Evolutionary conservation across 108 stramenopile genomes (phyloP), one percentile per base, ranked within the genome.

Genomic region (Parietichytrium sp.): DNA sequence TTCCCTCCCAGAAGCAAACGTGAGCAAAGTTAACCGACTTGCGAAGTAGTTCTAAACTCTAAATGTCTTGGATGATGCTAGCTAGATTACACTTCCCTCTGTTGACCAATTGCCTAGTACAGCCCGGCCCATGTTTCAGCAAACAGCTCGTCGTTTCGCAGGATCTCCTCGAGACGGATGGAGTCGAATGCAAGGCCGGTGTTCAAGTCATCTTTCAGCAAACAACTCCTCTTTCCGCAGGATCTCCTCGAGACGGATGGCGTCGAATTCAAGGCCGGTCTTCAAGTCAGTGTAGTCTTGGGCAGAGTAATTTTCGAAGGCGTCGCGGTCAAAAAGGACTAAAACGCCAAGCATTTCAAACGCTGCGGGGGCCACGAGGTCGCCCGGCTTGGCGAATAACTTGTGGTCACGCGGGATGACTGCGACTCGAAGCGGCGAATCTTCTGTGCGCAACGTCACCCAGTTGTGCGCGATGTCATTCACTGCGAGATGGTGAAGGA

Each of bases 311-410:
- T 33, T 45, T 18, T 7, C 20, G 25, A 72, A 72, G 20, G 45
- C 10, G 10, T 72, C 38, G 2, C 20, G 8, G 33, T 72, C 61
- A 45, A 72, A 72, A 0, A 72, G 38, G 2, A 72, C 45, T n/a
- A 42, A 42, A 33, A 72, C 45, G 61, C 61, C 61, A 27, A 72
- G 45, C 23, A 72, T 72, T 42, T 72, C 61, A 25, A 72, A 72
- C n/a, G 38, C 61, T 7, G 38, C 61, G 6, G 61, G 61, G n/a
- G 45, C 61, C 1, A 72, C 20, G 33, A n/a, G 33, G 20, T n/a
- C 61, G 3, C 45, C 61, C 20, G 18, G 20, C 42, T 8, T 7
- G 8, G 61, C 6, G 3, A 72, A 72, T 8, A 42, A 47, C 33
- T 33, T 1, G 0, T 45, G 6, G 10, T 15, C 16, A 2, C 61